Percentiles rank a stretch among this genome's conserved stretches.
Evolutionary conservation across 73 alveolate genomes (phyloP).

Genomic region (Paramecium biaurelia): DNA sequence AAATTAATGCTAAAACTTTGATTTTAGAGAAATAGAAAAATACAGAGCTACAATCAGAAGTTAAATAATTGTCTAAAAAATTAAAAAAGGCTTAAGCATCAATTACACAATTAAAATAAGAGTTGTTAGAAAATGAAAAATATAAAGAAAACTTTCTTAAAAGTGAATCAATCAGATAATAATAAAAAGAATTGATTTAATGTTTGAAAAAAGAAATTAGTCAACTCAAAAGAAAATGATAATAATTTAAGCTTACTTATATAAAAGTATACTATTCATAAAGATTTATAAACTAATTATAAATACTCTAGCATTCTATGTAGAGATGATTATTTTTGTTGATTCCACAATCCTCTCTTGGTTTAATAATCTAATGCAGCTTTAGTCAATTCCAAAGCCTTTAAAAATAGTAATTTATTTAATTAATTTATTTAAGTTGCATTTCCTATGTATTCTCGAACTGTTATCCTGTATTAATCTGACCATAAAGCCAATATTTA

Average conservation of each 20-base stretch:
- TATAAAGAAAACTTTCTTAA: neutral
- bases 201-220: conserved; percentile 9
- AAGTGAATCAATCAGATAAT: conserved; percentile 25
- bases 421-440: neutral
- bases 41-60: neutral
- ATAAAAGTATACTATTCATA: neutral
- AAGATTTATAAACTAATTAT: neutral
- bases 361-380: neutral
- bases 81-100: neutral
- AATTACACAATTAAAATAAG: neutral
- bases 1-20: neutral
- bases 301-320: neutral
- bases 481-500: conserved; percentile 11
- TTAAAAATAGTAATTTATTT: neutral
- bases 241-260: neutral
- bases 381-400: neutral
- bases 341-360: neutral
- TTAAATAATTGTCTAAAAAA: neutral
- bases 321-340: neutral
- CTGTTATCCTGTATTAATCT: conserved; percentile 14
- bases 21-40: neutral
- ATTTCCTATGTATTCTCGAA: conserved; percentile 5
- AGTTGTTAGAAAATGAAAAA: neutral
- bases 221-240: neutral
- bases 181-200: neutral